Percentiles rank a stretch among this genome's conserved stretches.
Conservation (phyloP, 371 early-diverging fungal species). For the Lichtheimia hyalospora region DNA sequence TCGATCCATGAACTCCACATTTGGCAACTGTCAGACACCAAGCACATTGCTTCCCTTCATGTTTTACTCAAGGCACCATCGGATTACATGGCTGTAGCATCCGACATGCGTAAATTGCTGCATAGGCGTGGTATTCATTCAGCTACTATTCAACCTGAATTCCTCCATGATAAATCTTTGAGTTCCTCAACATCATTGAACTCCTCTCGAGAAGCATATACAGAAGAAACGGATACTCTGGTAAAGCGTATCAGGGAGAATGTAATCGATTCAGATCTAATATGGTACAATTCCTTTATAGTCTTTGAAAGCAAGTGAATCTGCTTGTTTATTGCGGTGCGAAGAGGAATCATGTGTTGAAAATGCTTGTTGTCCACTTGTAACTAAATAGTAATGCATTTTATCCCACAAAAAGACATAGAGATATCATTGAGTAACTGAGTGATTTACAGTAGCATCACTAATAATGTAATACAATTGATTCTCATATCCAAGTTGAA, state of each 20-base stretch:
- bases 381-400: not conserved
- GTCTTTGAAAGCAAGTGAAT: slow-evolving; percentile 1
- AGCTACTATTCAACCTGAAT: slow-evolving; percentile 91
- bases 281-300: not conserved
- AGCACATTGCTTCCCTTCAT: slow-evolving; percentile 84
- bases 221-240: not conserved
- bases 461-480: too few species aligned
- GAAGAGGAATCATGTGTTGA: slow-evolving; percentile 24
- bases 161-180: slow-evolving; percentile 16
- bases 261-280: too few species aligned
- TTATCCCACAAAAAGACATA: too few species aligned
- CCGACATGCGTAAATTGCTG: slow-evolving; percentile 68
- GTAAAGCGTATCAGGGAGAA: not conserved
- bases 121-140: slow-evolving; percentile 85
- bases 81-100: slow-evolving; percentile 65
- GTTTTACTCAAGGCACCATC: slow-evolving; percentile 62
- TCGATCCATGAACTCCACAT: slow-evolving; percentile 93
- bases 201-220: not conserved
- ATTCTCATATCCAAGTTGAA: too few species aligned
- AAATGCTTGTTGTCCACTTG: slow-evolving; percentile 27
- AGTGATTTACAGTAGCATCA: too few species aligned
- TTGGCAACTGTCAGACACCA: slow-evolving; percentile 89
- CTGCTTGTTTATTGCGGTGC: slow-evolving; percentile 25
- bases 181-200: not conserved
- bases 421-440: too few species aligned